A percentile compares a stretch with the other conserved stretches of the same genome.
phyloP scores from a whole-genome alignment of 2,329 filamentous ascomycete genomes.

The Dryadomyces quercivorus region DNA sequence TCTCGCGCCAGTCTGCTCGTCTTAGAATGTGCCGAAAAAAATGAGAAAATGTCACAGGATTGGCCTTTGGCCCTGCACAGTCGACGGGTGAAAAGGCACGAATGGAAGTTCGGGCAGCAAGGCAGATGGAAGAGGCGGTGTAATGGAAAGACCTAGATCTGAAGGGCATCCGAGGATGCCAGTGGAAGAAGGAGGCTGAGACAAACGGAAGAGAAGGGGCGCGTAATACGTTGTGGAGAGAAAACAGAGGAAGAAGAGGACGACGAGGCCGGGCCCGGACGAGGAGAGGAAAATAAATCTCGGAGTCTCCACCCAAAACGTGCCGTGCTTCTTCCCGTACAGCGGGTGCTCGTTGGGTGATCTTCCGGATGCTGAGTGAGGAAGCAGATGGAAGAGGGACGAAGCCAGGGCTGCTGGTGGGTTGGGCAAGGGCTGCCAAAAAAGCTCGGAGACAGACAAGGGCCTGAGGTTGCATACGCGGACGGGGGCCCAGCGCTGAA shows the following conservation, averaged over 20 bases:
- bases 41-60: background rate
- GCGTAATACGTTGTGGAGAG: background rate
- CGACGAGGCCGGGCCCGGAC: background rate
- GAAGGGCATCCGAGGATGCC: no score
- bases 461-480: background rate
- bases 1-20: background rate
- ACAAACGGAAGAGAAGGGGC: background rate
- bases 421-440: background rate
- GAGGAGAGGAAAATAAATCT: background rate
- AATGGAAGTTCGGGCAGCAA: background rate
- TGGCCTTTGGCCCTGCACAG: background rate
- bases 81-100: background rate
- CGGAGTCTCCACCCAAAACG: background rate
- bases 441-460: background rate
- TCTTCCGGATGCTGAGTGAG: background rate
- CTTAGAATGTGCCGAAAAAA: no score
- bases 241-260: background rate
- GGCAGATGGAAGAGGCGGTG: background rate
- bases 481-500: background rate
- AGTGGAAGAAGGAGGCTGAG: background rate
- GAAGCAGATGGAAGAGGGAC: background rate
- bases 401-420: background rate
- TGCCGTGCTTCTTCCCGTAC: background rate
- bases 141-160: background rate
- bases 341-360: background rate